Evolutionary conservation across 441 rosid genomes (phyloP).

Genomic region (Adansonia madagascariensis): DNA sequence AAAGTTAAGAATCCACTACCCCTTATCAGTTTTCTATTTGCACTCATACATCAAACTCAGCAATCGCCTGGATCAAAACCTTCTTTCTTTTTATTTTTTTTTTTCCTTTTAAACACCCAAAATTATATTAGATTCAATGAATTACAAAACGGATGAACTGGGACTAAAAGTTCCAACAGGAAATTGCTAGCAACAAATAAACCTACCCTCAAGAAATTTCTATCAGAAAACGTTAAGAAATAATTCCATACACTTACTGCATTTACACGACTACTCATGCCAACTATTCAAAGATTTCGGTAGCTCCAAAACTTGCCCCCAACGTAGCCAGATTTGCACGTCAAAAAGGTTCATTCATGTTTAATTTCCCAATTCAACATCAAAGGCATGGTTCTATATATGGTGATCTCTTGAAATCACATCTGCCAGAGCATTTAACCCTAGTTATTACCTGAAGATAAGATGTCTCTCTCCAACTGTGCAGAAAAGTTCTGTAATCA

Average conservation of each 20-base stretch:
- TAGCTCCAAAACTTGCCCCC: not conserved
- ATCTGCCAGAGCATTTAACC: not conserved
- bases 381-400: constrained; percentile 12
- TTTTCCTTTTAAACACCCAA: not conserved
- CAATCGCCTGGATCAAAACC: not conserved
- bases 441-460: constrained; percentile 68
- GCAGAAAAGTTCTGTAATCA: constrained; percentile 91
- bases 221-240: not conserved
- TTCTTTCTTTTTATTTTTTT: too few species aligned
- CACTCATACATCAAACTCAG: not conserved
- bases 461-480: constrained; percentile 91
- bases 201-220: not conserved
- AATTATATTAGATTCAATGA: constrained; percentile 14
- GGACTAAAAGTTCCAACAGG: not conserved
- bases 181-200: not conserved
- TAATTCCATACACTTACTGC: too few species aligned
- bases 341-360: not conserved
- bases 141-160: not conserved
- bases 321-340: not conserved
- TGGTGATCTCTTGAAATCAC: not conserved
- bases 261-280: too few species aligned
- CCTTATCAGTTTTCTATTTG: not conserved
- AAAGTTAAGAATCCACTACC: not conserved
- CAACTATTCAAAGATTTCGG: not conserved
- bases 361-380: too few species aligned